Evolutionary conservation across 2,329 filamentous ascomycete species (phyloP), one percentile per base, ranked within the genome.

Genomic region (Ceratocystiopsis minuta): DNA sequence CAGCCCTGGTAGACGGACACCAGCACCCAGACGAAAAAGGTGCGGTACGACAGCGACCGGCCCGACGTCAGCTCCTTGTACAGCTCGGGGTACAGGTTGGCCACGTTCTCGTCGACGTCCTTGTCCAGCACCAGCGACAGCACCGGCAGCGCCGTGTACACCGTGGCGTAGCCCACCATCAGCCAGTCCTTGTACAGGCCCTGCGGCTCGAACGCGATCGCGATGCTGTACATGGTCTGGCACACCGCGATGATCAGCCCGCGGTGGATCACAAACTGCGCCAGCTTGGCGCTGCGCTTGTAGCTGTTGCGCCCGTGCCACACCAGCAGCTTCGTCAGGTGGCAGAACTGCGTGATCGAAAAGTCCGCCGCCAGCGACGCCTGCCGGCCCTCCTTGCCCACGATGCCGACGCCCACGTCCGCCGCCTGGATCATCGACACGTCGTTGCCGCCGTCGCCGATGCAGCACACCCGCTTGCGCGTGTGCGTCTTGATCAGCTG

Each of bases 341-440:
- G 86, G 54, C 78, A 82, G 60, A 98, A 98, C 53, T 95, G 87
- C 46, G 86, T 84, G 51, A 98, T 93, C 45, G 81, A 90, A 60
- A 98, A 98, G 58, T 98, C 90, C 12, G 90, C 92, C 0, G 92
- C 92, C 38, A 98, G 69, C 54, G 81, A 90, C 33, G 90, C 90
- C 64, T 98, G 90, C 17, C 84, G 77, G 32, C 90, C 90, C 64
- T 98, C 90, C 64, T 98, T 98, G 46, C 90, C 90, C 1, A 96
- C 90, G 47, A 98, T 98, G 46, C 90, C 90, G 20, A 98, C 88
- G 46, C 92, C 92, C 0, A 98, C 87, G 54, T 98, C 90, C 1
- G 92, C 90, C 9, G 90, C 88, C 65, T 96, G 90, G 51, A 98
- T 98, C 90, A 98, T 98, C 51, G 80, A 88, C 6, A 98, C 90